Conservation (phyloP, 2,329 filamentous ascomycete genomes). For the Penicillium sp. region DNA sequence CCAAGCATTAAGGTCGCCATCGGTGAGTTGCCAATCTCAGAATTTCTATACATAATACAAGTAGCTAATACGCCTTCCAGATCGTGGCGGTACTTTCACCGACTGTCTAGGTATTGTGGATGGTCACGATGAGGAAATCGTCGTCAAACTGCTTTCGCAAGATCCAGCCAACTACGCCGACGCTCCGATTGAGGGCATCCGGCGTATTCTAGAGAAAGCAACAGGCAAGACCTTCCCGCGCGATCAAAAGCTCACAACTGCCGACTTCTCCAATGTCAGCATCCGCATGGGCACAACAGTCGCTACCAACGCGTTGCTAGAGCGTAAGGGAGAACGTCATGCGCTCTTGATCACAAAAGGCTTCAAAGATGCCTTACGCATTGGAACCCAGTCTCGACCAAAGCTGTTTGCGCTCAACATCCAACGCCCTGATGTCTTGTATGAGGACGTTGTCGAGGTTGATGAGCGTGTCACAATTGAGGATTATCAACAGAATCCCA, state of each 20-base stretch:
- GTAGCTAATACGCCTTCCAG: conserved; percentile 11
- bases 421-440: conserved; percentile 62
- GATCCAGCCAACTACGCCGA: conserved; percentile 88
- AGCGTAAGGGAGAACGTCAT: conserved; percentile 80
- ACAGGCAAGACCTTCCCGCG: conserved; percentile 53
- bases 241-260: conserved; percentile 45
- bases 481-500: conserved; percentile 66
- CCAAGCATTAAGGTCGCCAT: conserved; percentile 20
- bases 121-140: conserved; percentile 67
- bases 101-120: conserved; percentile 83
- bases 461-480: conserved; percentile 47
- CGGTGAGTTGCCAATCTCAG: conserved; percentile 2
- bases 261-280: conserved; percentile 40
- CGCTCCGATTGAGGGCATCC: conserved; percentile 85
- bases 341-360: conserved; percentile 78
- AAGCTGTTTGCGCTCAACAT: conserved; percentile 85
- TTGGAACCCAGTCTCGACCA: conserved; percentile 84
- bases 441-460: conserved; percentile 22
- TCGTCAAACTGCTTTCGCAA: conserved; percentile 85
- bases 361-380: conserved; percentile 77
- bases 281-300: conserved; percentile 93
- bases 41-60: not conserved
- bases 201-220: conserved; percentile 77
- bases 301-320: conserved; percentile 80
- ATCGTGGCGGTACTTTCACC: conserved; percentile 86